Percentiles rank a stretch among this genome's conserved stretches.
Evolutionary conservation across 495 filamentous ascomycete species (phyloP).

Genomic region (Echria macrotheca): DNA sequence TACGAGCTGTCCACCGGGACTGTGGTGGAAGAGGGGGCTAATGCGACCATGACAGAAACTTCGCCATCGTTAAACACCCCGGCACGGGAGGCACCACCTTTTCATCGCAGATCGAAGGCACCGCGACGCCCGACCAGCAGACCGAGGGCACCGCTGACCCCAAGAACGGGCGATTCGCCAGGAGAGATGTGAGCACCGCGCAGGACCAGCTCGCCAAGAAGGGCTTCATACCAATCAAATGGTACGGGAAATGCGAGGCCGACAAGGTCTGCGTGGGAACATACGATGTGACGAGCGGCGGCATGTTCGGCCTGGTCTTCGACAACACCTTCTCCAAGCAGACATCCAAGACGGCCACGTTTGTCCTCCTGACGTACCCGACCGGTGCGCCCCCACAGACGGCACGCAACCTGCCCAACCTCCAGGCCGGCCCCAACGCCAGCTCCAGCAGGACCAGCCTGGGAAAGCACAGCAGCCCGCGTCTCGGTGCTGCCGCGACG

Average conservation of each 20-base stretch:
- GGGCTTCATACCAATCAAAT: constrained; percentile 79
- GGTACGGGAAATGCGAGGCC: constrained; percentile 91
- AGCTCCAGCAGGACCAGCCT: constrained; percentile 47
- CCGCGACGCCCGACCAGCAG: constrained; percentile 36
- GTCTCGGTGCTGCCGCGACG: constrained; percentile 32
- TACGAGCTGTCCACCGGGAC: constrained; percentile 24
- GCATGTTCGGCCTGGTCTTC: constrained; percentile 95
- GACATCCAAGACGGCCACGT: constrained; percentile 86
- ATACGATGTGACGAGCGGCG: constrained; percentile 76
- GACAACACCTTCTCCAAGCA: constrained; percentile 99
- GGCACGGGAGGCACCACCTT: constrained; percentile 57
- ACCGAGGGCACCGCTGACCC: constrained; percentile 39
- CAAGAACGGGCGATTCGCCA: constrained; percentile 34
- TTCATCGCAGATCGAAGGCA: constrained; percentile 44
- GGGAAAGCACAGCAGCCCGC: constrained; percentile 34
- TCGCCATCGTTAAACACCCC: constrained; percentile 95
- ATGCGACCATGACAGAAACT: constrained; percentile 53
- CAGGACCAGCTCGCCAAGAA: constrained; percentile 78
- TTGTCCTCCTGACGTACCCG: constrained; percentile 90
- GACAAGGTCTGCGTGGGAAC: constrained; percentile 93
- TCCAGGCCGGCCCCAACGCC: constrained; percentile 39
- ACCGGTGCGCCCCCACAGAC: constrained; percentile 76
- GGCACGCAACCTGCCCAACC: constrained; percentile 59
- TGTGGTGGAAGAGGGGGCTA: no score
- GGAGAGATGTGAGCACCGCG: constrained; percentile 55